These are phyloP conservation scores for Penicillium freii DNA, from an alignment of 2,329 filamentous ascomycete species.

Conservation along the genomic window DNA sequence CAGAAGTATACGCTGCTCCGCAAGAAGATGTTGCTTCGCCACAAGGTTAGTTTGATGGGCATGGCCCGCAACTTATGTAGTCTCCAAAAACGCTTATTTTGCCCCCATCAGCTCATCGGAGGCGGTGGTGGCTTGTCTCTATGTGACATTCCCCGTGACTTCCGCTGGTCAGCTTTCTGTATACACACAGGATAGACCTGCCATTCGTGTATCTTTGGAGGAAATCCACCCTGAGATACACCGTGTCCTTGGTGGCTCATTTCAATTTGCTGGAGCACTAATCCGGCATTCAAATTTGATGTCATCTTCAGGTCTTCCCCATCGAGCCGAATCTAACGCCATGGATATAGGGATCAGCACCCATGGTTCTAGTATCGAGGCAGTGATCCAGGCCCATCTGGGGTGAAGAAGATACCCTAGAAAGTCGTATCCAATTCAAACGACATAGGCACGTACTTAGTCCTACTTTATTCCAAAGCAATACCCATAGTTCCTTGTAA, in stretches of 20 bases:
- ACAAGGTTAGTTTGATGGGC: neutral
- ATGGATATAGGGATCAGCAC: neutral
- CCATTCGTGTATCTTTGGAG: neutral
- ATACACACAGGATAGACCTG: neutral
- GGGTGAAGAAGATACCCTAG: neutral
- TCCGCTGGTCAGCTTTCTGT: neutral
- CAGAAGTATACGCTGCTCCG: neutral
- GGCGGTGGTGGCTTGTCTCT: neutral
- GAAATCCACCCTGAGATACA: neutral
- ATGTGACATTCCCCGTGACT: neutral
- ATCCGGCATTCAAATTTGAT: constrained; percentile 4
- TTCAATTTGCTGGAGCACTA: constrained; percentile 4
- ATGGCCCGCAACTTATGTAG: neutral
- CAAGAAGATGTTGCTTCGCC: neutral
- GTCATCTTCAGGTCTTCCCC: neutral
- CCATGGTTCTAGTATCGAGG: constrained; percentile 2
- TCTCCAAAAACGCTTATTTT: neutral
- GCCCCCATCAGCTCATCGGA: constrained; percentile 4
- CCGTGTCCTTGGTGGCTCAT: neutral
- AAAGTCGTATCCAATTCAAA: neutral
- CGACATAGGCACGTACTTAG: neutral
- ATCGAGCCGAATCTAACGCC: neutral
- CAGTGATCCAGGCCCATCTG: neutral
- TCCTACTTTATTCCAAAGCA: neutral
- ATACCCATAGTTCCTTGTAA: neutral